A percentile compares a stretch with the other conserved stretches of the same genome.
Evolutionary conservation across 1,284 basidiomycete species (phyloP).

Genomic region (Exobasidium cylindrosporum): DNA sequence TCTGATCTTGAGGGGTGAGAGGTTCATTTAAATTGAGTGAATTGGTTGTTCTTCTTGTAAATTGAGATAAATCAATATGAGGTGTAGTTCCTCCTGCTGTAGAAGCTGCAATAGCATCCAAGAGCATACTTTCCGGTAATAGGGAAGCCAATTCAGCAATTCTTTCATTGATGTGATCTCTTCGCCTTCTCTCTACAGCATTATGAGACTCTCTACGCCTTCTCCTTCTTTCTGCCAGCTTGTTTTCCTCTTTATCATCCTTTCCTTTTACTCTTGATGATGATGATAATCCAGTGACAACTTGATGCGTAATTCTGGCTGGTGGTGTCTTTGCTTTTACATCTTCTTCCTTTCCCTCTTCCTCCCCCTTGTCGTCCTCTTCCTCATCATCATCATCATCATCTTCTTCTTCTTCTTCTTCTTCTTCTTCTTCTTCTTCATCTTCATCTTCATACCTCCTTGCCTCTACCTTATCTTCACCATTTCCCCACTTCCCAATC

Average conservation of each 20-base stretch:
- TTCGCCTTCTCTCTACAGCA: conserved; percentile 77
- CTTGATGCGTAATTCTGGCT: not conserved
- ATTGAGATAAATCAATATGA: conserved; percentile 12
- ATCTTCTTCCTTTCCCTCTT: not conserved
- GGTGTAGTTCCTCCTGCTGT: conserved; percentile 43
- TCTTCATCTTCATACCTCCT: not conserved
- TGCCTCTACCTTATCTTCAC: not conserved
- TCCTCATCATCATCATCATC: not conserved
- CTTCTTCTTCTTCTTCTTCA: not conserved
- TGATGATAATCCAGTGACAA: not conserved
- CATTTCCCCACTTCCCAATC: not conserved
- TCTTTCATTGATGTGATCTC: conserved; percentile 92
- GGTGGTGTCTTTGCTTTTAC: not conserved
- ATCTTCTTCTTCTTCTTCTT: not conserved
- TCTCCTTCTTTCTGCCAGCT: conserved; percentile 66
- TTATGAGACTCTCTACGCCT: conserved; percentile 80
- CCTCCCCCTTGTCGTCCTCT: not conserved
- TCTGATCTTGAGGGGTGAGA: not conserved
- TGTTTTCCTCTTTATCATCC: conserved; percentile 3
- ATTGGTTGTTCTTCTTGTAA: not conserved
- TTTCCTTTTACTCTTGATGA: not conserved
- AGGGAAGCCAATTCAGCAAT: conserved; percentile 82
- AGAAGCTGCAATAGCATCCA: conserved; percentile 46
- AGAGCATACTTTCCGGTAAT: conserved; percentile 66
- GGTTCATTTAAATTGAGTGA: not conserved